Evolutionary conservation across 2,329 filamentous ascomycete species (phyloP).

Genomic region (Curvularia sp.): DNA sequence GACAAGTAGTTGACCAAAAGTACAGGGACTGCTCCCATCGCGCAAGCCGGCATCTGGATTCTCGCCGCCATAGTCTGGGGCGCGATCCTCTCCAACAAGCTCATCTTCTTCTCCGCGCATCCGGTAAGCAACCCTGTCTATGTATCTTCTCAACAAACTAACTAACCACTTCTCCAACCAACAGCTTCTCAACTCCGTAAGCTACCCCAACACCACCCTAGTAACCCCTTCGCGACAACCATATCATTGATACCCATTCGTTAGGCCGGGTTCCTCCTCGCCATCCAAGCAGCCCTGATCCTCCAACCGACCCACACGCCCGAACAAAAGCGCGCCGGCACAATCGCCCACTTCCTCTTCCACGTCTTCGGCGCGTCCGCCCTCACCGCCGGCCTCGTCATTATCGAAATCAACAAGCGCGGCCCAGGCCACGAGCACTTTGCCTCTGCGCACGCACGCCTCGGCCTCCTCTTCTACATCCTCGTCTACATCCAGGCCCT

Average conservation of each 20-base stretch:
- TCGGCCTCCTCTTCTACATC: constrained; percentile 79
- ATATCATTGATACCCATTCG: constrained; percentile 22
- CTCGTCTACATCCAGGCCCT: constrained; percentile 74
- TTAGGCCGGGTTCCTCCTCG: constrained; percentile 71
- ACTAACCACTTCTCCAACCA: constrained; percentile 16
- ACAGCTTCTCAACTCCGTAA: constrained; percentile 60
- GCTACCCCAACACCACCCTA: constrained; percentile 21
- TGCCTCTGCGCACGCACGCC: constrained; percentile 78
- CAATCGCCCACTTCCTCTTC: constrained; percentile 71
- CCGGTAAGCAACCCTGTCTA: constrained; percentile 65
- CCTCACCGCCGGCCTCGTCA: constrained; percentile 68
- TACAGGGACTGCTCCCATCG: constrained; percentile 78
- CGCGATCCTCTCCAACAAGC: constrained; percentile 70
- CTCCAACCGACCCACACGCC: constrained; percentile 86
- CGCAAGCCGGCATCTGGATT: constrained; percentile 79
- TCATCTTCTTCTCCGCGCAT: constrained; percentile 88
- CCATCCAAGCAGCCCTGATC: constrained; percentile 80
- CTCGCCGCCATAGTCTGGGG: constrained; percentile 80
- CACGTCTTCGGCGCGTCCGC: constrained; percentile 69
- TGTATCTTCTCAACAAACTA: neutral
- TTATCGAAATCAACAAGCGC: constrained; percentile 87
- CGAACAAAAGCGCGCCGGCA: constrained; percentile 71
- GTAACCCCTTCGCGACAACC: constrained; percentile 19
- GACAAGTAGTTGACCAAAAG: neutral
- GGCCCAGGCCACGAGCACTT: constrained; percentile 73